Percentiles rank a stretch among this genome's conserved stretches.
Evolutionary conservation across 129 eudicot genomes (phyloP).

Genomic region (Silybum marianum): DNA sequence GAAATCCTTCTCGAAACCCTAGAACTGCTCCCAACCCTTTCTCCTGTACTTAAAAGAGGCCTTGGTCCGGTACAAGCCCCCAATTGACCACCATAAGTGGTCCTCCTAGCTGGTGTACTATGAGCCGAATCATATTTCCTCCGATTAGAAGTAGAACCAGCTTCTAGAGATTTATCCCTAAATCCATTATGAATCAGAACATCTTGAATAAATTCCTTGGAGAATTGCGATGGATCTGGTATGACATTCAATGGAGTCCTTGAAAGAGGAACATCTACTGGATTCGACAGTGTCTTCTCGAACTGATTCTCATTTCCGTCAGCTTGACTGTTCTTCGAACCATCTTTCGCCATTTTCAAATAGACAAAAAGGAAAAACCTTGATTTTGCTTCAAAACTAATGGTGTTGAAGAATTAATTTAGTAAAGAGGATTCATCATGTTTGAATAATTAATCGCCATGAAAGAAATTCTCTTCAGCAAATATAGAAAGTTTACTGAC

Average conservation of each 20-base stretch:
- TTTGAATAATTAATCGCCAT: constrained; percentile 13
- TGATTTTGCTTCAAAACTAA: not conserved
- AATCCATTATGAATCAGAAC: constrained; percentile 24
- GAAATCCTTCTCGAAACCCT: constrained; percentile 57
- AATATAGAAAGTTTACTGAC: constrained; percentile 19
- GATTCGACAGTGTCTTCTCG: constrained; percentile 17
- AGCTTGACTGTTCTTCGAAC: constrained; percentile 12
- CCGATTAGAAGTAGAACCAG: constrained; percentile 20
- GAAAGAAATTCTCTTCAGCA: not conserved
- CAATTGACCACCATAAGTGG: constrained; percentile 36
- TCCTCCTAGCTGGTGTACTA: constrained; percentile 60
- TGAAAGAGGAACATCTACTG: constrained; percentile 25
- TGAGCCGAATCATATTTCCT: constrained; percentile 50
- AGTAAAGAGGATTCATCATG: not conserved
- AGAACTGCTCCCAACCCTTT: constrained; percentile 46
- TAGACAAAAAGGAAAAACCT: not conserved
- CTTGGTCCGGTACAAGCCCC: constrained; percentile 46
- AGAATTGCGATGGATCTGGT: constrained; percentile 68
- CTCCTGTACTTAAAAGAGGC: constrained; percentile 39
- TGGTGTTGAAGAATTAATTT: not conserved
- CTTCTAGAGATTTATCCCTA: constrained; percentile 30
- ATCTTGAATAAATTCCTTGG: constrained; percentile 31
- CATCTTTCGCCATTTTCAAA: constrained; percentile 37
- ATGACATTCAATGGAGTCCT: constrained; percentile 63
- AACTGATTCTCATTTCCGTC: constrained; percentile 48